Percentiles rank a stretch among this genome's conserved stretches.
Conservation (phyloP, 768 basidiomycete genomes). For the Guyanaporus albipodus region DNA sequence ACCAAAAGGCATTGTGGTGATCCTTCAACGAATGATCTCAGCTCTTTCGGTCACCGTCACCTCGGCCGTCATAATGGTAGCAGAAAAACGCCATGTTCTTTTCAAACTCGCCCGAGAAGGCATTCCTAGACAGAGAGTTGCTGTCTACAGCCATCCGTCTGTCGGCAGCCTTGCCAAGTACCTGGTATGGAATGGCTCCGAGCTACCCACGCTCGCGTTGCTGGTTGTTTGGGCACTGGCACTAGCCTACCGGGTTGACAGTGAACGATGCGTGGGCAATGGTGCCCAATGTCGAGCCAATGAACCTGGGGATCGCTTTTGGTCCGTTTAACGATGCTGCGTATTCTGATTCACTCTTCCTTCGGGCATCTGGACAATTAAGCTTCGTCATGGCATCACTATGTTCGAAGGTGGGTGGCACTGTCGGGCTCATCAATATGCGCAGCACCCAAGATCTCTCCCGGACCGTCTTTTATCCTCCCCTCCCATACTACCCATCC, state of each 20-base stretch:
- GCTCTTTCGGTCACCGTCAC: constrained; percentile 10
- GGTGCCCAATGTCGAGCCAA: accelerated
- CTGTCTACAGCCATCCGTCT: constrained; percentile 9
- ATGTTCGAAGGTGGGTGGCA: neutral
- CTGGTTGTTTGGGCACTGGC: constrained; percentile 12
- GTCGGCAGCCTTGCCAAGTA: constrained; percentile 9
- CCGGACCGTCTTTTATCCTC: too few species aligned
- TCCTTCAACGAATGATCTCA: constrained; percentile 8
- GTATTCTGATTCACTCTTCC: neutral
- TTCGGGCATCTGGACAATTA: neutral
- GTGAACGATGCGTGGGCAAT: constrained; percentile 8
- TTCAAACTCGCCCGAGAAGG: constrained; percentile 9
- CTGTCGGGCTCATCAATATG: constrained; percentile 11
- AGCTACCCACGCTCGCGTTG: constrained; percentile 9
- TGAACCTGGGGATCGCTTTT: neutral
- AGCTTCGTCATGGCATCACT: neutral
- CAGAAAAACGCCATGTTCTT: constrained; percentile 14
- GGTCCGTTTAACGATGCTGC: constrained; percentile 1
- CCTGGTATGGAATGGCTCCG: constrained; percentile 2
- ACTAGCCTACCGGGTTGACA: constrained; percentile 11
- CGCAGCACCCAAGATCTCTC: too few species aligned
- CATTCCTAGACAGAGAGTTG: constrained; percentile 10
- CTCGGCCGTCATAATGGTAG: constrained; percentile 13
- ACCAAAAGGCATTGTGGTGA: too few species aligned
- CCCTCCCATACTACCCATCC: too few species aligned